Percentiles rank a stretch among this genome's conserved stretches.
Evolutionary conservation across 345 rosid species (phyloP).

Genomic region (Firmiana major): DNA sequence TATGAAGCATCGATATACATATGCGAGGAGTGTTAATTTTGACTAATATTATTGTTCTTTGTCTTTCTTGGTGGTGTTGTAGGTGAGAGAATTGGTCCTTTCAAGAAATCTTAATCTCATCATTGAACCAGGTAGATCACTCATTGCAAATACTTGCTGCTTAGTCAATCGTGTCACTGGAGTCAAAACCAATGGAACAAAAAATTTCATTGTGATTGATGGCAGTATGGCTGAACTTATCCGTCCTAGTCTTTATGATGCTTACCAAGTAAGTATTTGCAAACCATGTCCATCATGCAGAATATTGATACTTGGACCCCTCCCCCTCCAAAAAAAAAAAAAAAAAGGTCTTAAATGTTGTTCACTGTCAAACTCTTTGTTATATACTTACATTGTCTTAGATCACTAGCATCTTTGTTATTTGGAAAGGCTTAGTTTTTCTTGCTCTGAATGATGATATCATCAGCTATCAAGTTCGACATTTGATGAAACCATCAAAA

Average conservation of each 20-base stretch:
- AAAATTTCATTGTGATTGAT: slow-evolving; percentile 85
- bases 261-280: slow-evolving; percentile 69
- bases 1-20: background rate
- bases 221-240: slow-evolving; percentile 99
- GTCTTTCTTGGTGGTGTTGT: slow-evolving; percentile 11
- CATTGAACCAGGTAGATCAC: slow-evolving; percentile 97
- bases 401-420: background rate
- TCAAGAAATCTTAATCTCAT: slow-evolving; percentile 75
- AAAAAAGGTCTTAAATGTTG: background rate
- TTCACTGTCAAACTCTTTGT: background rate
- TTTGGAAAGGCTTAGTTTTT: background rate
- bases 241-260: slow-evolving; percentile 97
- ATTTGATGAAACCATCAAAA: background rate
- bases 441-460: background rate
- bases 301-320: background rate
- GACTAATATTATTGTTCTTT: background rate
- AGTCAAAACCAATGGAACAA: slow-evolving; percentile 93
- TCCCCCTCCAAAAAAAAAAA: background rate
- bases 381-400: background rate
- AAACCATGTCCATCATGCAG: slow-evolving; percentile 8
- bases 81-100: slow-evolving; percentile 90
- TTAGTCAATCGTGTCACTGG: slow-evolving; percentile 89
- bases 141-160: slow-evolving; percentile 95
- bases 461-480: background rate
- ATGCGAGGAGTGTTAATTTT: background rate